Conservation (phyloP, 768 basidiomycete genomes). For the Pisolithus orientalis region DNA sequence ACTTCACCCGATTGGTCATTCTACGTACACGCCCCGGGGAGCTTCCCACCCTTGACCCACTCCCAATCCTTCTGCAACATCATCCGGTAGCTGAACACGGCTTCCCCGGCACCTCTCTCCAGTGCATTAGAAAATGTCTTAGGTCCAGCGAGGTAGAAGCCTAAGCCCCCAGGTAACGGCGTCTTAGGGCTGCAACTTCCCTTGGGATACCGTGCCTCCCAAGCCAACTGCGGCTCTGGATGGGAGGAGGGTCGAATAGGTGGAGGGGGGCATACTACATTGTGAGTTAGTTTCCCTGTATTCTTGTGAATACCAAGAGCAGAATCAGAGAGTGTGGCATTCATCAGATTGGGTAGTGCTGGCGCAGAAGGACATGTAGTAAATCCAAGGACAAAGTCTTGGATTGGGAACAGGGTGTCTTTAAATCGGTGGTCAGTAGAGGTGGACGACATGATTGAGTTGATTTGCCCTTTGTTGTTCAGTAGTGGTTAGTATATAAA, state of each 20-base stretch:
- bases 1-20: neutral
- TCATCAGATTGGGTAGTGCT: constrained; percentile 11
- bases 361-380: constrained; percentile 31
- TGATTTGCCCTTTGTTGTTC: neutral
- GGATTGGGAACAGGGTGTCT: constrained; percentile 7
- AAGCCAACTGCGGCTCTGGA: constrained; percentile 30
- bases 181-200: constrained; percentile 57
- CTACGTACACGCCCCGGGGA: constrained; percentile 63
- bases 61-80: constrained; percentile 59
- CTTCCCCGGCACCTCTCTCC: constrained; percentile 42
- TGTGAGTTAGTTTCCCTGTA: constrained; percentile 30
- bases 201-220: constrained; percentile 57
- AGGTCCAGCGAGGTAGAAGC: constrained; percentile 62
- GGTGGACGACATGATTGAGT: neutral
- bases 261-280: constrained; percentile 22
- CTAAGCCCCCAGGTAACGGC: constrained; percentile 54
- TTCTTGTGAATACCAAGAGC: constrained; percentile 46
- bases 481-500: too few species aligned
- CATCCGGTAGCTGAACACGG: constrained; percentile 58
- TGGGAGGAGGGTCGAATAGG: neutral
- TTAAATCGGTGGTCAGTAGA: neutral
- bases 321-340: constrained; percentile 34
- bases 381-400: constrained; percentile 29
- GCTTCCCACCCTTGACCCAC: constrained; percentile 71
- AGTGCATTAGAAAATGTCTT: constrained; percentile 33